Evolutionary conservation across 2,329 filamentous ascomycete species (phyloP).

Genomic region (Chlorencoelia australis): DNA sequence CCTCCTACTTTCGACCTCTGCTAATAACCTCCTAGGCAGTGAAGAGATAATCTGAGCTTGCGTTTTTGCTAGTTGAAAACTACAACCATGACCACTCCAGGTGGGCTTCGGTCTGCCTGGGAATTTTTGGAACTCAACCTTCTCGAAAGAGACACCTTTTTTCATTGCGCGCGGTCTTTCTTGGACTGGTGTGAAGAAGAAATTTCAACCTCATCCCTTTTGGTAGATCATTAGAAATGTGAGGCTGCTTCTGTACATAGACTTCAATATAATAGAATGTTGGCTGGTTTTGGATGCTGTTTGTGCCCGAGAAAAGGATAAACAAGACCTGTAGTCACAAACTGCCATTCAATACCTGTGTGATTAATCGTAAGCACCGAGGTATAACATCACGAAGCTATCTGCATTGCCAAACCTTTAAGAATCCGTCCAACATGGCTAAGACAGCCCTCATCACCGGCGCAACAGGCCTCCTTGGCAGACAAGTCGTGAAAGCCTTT

Average conservation of each 20-base stretch:
- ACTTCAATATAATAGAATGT: too few relatives aligned
- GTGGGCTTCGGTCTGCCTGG: slow-evolving; percentile 57
- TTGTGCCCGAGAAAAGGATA: too few relatives aligned
- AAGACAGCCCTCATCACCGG: slow-evolving; percentile 67
- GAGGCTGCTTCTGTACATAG: too few relatives aligned
- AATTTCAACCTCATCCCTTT: too few relatives aligned
- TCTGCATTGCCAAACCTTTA: too few relatives aligned
- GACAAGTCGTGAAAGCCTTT: slow-evolving; percentile 67
- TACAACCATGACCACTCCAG: slow-evolving; percentile 59
- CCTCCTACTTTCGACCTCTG: slow-evolving; percentile 23
- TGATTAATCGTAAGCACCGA: too few relatives aligned
- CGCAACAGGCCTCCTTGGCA: slow-evolving; percentile 73
- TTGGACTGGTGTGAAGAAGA: slow-evolving; percentile 42
- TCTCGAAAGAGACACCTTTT: slow-evolving; percentile 31
- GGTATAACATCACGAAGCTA: too few relatives aligned
- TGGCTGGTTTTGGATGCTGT: too few relatives aligned
- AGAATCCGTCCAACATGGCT: slow-evolving; percentile 19
- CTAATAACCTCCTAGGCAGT: too few relatives aligned
- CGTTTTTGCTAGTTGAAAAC: slow-evolving; percentile 65
- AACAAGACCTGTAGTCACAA: too few relatives aligned
- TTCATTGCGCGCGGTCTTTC: slow-evolving; percentile 41
- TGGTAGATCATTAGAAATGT: too few relatives aligned
- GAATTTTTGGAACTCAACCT: slow-evolving; percentile 64
- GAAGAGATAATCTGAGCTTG: slow-evolving; percentile 81
- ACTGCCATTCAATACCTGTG: too few relatives aligned